Evolutionary conservation across 2,329 filamentous ascomycete genomes (phyloP).

Genomic region (Calonectria leucothoes): DNA sequence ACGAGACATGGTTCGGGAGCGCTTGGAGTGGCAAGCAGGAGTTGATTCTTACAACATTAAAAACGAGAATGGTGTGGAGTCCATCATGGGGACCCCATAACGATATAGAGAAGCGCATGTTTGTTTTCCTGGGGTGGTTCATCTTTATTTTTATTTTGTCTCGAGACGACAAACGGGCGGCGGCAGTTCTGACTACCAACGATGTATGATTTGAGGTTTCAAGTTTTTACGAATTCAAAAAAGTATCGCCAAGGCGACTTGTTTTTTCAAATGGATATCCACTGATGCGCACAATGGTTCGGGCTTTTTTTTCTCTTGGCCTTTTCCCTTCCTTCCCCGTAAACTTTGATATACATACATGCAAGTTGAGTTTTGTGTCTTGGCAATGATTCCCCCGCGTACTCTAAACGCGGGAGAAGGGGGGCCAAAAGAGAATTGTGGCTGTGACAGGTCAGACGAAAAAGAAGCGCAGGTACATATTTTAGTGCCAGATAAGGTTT

Average conservation of each 20-base stretch:
- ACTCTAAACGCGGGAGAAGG: not conserved
- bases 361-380: not conserved
- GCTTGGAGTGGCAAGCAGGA: conserved; percentile 51
- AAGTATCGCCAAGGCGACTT: not conserved
- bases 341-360: not conserved
- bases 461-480: not conserved
- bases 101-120: conserved; percentile 22
- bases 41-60: conserved; percentile 33
- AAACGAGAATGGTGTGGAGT: not conserved
- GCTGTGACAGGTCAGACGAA: not conserved
- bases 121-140: not conserved
- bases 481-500: not conserved
- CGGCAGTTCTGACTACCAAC: not conserved
- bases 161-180: not conserved
- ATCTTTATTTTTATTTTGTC: too few species aligned
- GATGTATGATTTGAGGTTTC: conserved; percentile 6
- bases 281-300: not conserved
- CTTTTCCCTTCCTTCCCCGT: not conserved
- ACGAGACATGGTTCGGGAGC: conserved; percentile 49
- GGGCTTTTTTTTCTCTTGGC: not conserved
- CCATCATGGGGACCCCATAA: not conserved
- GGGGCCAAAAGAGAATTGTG: not conserved
- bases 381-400: not conserved
- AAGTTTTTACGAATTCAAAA: not conserved
- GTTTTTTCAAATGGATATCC: not conserved